phyloP scores from a whole-genome alignment of 192 early-diverging fungal species.

The Phycomyces nitens region DNA sequence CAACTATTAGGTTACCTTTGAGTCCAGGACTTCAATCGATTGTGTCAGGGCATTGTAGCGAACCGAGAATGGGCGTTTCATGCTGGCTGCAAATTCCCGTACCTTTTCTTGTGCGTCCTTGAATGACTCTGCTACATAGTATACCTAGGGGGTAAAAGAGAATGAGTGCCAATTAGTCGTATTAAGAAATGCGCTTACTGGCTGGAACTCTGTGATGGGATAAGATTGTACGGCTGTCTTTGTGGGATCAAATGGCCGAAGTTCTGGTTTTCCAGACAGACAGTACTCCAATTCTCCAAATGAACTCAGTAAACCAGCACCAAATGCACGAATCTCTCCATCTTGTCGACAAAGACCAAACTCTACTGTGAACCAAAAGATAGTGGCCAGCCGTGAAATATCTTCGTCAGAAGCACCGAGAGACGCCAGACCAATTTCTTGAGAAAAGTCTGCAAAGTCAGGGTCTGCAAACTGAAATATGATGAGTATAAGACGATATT shows the following conservation, averaged over 20 bases:
- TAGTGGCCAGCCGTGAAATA: constrained; percentile 84
- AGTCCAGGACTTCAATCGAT: constrained; percentile 86
- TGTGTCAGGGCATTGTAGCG: constrained; percentile 92
- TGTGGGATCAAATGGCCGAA: constrained; percentile 81
- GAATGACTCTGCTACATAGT: constrained; percentile 95
- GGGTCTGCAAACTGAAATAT: constrained; percentile 65
- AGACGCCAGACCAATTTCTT: constrained; percentile 92
- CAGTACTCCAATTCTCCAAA: constrained; percentile 95
- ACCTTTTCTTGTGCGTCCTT: constrained; percentile 89
- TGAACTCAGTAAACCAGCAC: constrained; percentile 88
- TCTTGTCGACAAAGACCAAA: constrained; percentile 84
- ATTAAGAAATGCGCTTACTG: constrained; percentile 35
- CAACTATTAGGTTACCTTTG: too few species aligned
- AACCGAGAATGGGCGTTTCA: constrained; percentile 85
- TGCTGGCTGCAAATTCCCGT: constrained; percentile 72
- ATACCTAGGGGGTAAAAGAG: too few species aligned
- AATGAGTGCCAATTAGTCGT: neutral
- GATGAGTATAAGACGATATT: too few species aligned
- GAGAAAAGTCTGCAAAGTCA: constrained; percentile 91
- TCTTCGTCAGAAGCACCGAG: constrained; percentile 91
- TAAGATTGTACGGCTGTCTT: constrained; percentile 69
- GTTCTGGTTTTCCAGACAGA: constrained; percentile 74
- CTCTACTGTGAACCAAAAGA: constrained; percentile 93
- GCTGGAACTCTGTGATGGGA: constrained; percentile 92
- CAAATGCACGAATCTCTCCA: constrained; percentile 77